Evolutionary conservation across 371 early-diverging fungal species (phyloP).

Genomic region (Choanephora cucurbitarum): DNA sequence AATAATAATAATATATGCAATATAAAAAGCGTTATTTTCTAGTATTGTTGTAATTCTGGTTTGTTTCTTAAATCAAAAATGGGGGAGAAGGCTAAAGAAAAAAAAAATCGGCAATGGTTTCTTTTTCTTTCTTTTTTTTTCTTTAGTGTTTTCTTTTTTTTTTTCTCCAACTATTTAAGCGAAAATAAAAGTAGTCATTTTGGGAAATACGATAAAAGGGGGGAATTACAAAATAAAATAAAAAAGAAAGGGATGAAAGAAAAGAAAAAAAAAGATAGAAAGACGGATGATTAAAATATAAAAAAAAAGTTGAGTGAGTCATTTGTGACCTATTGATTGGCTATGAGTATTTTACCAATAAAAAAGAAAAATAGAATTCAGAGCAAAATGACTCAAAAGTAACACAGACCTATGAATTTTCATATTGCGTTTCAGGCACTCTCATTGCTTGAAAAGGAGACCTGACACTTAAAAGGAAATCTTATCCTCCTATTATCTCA

Average conservation of each 20-base stretch:
- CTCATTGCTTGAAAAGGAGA: not conserved
- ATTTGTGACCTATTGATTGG: not conserved
- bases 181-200: too few relatives aligned
- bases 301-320: not conserved
- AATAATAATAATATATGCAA: too few relatives aligned
- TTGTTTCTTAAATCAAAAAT: too few relatives aligned
- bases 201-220: slow-evolving; percentile 1
- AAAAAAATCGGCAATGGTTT: not conserved
- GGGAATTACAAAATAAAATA: slow-evolving; percentile 10
- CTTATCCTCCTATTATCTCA: not conserved
- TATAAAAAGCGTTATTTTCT: too few relatives aligned
- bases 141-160: not conserved
- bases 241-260: not conserved
- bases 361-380: not conserved
- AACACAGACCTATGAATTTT: not conserved
- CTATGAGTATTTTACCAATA: not conserved
- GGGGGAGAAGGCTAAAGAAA: too few relatives aligned
- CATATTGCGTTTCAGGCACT: not conserved
- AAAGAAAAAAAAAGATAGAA: not conserved
- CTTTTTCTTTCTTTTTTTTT: not conserved
- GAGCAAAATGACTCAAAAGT: not conserved
- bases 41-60: too few relatives aligned
- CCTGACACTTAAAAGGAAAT: too few relatives aligned
- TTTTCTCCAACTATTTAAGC: not conserved
- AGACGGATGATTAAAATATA: not conserved